These are phyloP conservation scores for Trichoderma citrinoviride DNA, from an alignment of 2,329 filamentous ascomycete genomes.

Conservation along the genomic window DNA sequence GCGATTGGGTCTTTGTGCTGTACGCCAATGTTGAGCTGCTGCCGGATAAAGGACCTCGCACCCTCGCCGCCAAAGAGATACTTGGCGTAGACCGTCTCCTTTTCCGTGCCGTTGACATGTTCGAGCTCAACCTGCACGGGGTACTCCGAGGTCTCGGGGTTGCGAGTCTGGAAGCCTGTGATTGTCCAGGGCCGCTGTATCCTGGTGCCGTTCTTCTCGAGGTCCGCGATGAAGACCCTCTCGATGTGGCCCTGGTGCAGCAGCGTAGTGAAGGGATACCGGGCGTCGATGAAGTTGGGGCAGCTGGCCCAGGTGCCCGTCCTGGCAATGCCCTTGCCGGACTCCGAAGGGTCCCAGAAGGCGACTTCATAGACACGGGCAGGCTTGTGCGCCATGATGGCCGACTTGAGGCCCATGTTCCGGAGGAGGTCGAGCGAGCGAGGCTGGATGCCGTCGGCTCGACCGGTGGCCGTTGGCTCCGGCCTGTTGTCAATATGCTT, in stretches of 20 bases:
- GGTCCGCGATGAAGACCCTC: slow-evolving; percentile 64
- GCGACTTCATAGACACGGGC: slow-evolving; percentile 80
- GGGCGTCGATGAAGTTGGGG: slow-evolving; percentile 74
- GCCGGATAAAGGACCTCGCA: slow-evolving; percentile 63
- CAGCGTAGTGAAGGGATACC: slow-evolving; percentile 68
- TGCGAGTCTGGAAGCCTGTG: slow-evolving; percentile 57
- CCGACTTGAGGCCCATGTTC: slow-evolving; percentile 85
- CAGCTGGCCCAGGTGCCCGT: slow-evolving; percentile 83
- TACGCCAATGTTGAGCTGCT: slow-evolving; percentile 67
- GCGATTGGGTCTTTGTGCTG: slow-evolving; percentile 67
- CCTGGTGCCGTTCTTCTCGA: slow-evolving; percentile 58
- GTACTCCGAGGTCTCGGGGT: slow-evolving; percentile 59
- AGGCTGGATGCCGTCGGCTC: slow-evolving; percentile 89
- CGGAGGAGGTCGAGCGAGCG: slow-evolving; percentile 81
- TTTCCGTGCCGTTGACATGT: slow-evolving; percentile 68
- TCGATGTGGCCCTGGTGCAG: slow-evolving; percentile 72
- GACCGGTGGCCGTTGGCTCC: slow-evolving; percentile 79
- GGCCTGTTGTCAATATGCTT: slow-evolving; percentile 92
- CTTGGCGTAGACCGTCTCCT: slow-evolving; percentile 66
- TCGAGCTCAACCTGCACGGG: slow-evolving; percentile 77
- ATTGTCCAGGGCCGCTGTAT: slow-evolving; percentile 67
- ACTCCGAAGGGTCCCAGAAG: slow-evolving; percentile 65
- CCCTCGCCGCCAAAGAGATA: slow-evolving; percentile 73
- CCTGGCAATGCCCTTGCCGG: slow-evolving; percentile 57
- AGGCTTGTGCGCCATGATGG: slow-evolving; percentile 83